Evolutionary conservation across 192 early-diverging fungal genomes (phyloP).

Genomic region (Linnemannia elongata): DNA sequence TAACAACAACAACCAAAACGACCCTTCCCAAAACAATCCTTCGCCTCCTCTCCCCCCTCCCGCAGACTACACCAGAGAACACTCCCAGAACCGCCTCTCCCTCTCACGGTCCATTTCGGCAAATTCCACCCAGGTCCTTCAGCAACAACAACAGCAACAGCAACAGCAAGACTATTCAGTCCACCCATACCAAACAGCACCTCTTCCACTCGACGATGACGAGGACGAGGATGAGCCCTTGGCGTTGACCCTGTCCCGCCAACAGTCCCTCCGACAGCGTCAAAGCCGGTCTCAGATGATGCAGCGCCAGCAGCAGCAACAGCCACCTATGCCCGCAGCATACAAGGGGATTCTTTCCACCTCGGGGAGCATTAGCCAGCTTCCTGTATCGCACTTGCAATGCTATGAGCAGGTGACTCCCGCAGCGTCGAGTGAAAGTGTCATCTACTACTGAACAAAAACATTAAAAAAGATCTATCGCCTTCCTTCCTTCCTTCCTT

Average conservation of each 20-base stretch:
- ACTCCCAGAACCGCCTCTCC: neutral
- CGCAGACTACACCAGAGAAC: neutral
- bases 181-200: neutral
- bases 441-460: conserved; percentile 25
- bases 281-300: neutral
- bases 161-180: neutral
- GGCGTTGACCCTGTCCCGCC: conserved; percentile 27
- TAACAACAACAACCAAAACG: neutral
- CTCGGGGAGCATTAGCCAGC: neutral
- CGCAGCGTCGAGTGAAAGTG: conserved; percentile 1
- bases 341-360: too few species aligned
- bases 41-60: neutral
- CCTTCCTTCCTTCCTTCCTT: too few species aligned
- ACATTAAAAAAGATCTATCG: neutral
- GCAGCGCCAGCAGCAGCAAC: neutral
- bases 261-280: conserved; percentile 17
- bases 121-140: conserved; percentile 5
- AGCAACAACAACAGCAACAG: neutral
- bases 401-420: conserved; percentile 7
- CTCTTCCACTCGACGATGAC: neutral
- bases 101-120: conserved; percentile 14
- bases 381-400: neutral
- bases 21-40: too few species aligned
- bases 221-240: conserved; percentile 43
- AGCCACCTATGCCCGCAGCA: neutral